Base-by-base conservation (phyloP, 2,329 filamentous ascomycete species). In the Talaromyces verruculosus region DNA sequence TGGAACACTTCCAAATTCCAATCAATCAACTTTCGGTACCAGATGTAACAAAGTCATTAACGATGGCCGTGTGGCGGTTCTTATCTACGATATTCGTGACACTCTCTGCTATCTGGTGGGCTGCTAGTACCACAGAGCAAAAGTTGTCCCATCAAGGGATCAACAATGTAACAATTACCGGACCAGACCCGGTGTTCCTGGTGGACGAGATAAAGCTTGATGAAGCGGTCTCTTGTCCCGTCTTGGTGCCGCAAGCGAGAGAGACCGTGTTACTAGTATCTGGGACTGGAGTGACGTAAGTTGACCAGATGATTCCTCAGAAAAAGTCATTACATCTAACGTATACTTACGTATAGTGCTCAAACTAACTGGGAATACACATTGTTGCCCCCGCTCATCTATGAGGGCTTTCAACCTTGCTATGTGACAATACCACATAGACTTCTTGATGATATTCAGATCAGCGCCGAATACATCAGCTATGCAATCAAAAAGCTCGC, bases 401-500 rank as follows among this genome's bases (percentile, higher is more conserved):
- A 43, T 17, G 35, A 43, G 3, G 25, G 15, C 6, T 43, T 41
- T 19, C 33, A 5, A 25, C 55, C 55, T 41, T 59, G 55, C 37
- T 59, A 59, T 39, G 55, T 59, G 37, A n/a, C 33, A 22, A 19
- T 59, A 41, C 55, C 55, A 15, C 19, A 59, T 6, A 39, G 55
- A 25, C 55, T 59, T 41, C 35, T 59, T 41, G 19, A 41, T 8
- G 55, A 43, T 41, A 35, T 35, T 39, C 55, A 43, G 30, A 22
- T 39, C 10, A 59, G 55, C 55, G 55, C 55, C 17, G 55, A 59
- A 59, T 59, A 59, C 33, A 43, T 59, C 22, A 59, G 55, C n/a
- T n/a, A 59, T 19, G 55, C 55, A 41, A 41, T 59, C 55, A 41
- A 59, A 41, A 59, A 59, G 35, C 55, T 59, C 37, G 55, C 55